phyloP scores from a whole-genome alignment of 495 filamentous ascomycete genomes.

The Pyrenopolyporus hunteri region DNA sequence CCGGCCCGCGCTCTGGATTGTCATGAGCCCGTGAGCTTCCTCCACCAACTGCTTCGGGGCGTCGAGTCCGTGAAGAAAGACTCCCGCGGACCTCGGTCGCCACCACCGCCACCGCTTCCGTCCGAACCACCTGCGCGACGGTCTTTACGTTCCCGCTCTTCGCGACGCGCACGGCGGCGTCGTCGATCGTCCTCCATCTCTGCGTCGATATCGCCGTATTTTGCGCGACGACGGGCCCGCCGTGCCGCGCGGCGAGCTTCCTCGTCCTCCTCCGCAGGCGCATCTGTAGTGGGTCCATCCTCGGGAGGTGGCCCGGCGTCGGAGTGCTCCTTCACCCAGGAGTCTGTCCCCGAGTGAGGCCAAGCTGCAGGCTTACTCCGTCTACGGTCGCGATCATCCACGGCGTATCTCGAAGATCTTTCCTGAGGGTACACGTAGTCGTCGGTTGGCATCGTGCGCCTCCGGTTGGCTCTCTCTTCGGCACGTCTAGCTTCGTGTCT shows the following conservation, averaged over 20 bases:
- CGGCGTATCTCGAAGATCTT: conserved; percentile 44
- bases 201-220: conserved; percentile 48
- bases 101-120: conserved; percentile 53
- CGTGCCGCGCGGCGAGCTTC: conserved; percentile 55
- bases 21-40: conserved; percentile 49
- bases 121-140: conserved; percentile 47
- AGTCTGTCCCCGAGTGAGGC: conserved; percentile 62
- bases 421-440: conserved; percentile 53
- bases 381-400: conserved; percentile 39
- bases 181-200: conserved; percentile 53
- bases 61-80: conserved; percentile 51
- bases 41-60: conserved; percentile 62
- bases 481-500: conserved; percentile 55
- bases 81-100: conserved; percentile 43
- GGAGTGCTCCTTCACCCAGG: conserved; percentile 66
- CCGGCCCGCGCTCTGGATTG: not conserved
- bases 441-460: conserved; percentile 46
- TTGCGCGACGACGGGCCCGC: conserved; percentile 51
- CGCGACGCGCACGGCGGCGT: conserved; percentile 52
- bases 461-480: conserved; percentile 45
- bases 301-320: conserved; percentile 61
- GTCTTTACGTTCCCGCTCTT: conserved; percentile 50
- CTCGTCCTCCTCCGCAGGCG: conserved; percentile 47
- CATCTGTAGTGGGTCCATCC: conserved; percentile 37
- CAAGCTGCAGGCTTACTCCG: conserved; percentile 47